Evolutionary conservation across 208 protist species (phyloP).

Genomic region (Leishmania lainsoni): DNA sequence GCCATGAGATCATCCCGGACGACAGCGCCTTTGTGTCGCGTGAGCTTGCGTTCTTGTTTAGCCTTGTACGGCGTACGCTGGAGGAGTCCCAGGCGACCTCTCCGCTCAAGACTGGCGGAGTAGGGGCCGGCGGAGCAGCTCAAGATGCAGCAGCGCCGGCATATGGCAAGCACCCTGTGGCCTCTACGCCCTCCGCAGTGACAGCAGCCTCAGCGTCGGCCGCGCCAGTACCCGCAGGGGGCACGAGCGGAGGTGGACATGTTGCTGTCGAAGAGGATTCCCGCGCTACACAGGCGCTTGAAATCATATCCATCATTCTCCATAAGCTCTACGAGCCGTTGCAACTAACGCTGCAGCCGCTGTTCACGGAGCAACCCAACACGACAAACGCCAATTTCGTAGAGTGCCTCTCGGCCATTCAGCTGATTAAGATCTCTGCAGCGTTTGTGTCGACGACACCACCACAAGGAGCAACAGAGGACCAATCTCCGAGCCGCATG

Average conservation of each 20-base stretch:
- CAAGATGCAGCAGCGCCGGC: neutral
- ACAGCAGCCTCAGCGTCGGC: neutral
- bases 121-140: neutral
- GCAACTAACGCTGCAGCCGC: conserved; percentile 18
- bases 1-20: conserved; percentile 24
- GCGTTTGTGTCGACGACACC: neutral
- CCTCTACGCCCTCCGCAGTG: neutral
- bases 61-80: conserved; percentile 10
- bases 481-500: neutral
- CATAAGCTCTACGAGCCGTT: conserved; percentile 19
- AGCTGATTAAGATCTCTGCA: conserved; percentile 36
- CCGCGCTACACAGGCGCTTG: conserved; percentile 15
- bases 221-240: neutral
- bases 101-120: neutral
- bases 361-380: conserved; percentile 23
- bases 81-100: neutral
- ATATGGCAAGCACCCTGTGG: neutral
- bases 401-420: conserved; percentile 42
- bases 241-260: neutral
- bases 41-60: conserved; percentile 23
- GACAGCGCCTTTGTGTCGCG: conserved; percentile 25
- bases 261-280: conserved; percentile 16
- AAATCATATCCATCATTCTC: conserved; percentile 21
- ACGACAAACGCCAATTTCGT: conserved; percentile 41
- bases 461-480: neutral